Conservation (phyloP, 2,329 filamentous ascomycete genomes). For the Fusarium poae region DNA sequence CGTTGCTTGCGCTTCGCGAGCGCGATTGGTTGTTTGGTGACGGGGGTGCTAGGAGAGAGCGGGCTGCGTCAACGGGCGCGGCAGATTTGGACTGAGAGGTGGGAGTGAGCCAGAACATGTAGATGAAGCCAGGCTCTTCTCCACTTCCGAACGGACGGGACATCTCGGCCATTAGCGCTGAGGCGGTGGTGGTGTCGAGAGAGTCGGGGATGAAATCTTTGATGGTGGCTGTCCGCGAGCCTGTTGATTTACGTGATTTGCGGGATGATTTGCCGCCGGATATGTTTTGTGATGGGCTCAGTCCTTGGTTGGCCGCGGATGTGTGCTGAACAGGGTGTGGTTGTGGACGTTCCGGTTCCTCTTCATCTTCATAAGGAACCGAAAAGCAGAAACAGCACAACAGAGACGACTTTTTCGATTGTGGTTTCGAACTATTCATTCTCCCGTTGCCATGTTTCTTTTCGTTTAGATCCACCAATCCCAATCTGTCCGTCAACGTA, state of each 20-base stretch:
- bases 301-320: conserved; percentile 37
- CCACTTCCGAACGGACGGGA: conserved; percentile 76
- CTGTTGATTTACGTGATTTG: conserved; percentile 50
- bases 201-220: conserved; percentile 74
- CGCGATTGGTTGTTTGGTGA: conserved; percentile 53
- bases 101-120: conserved; percentile 97
- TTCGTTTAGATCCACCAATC: conserved; percentile 75
- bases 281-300: conserved; percentile 36
- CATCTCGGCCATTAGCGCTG: conserved; percentile 80
- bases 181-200: conserved; percentile 75
- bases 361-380: conserved; percentile 60
- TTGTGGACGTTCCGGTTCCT: conserved; percentile 60
- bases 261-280: conserved; percentile 51
- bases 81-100: conserved; percentile 59
- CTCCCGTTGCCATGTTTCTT: conserved; percentile 46
- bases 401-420: conserved; percentile 50
- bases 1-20: conserved; percentile 66
- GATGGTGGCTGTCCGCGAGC: conserved; percentile 51
- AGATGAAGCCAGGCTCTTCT: conserved; percentile 89
- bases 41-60: conserved; percentile 69
- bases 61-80: conserved; percentile 69
- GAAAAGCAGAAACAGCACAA: conserved; percentile 65
- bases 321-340: conserved; percentile 61
- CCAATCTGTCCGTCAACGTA: conserved; percentile 83
- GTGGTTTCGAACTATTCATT: conserved; percentile 38